Evolutionary conservation across 768 basidiomycete genomes (phyloP).

Genomic region (Boletus bicolor): DNA sequence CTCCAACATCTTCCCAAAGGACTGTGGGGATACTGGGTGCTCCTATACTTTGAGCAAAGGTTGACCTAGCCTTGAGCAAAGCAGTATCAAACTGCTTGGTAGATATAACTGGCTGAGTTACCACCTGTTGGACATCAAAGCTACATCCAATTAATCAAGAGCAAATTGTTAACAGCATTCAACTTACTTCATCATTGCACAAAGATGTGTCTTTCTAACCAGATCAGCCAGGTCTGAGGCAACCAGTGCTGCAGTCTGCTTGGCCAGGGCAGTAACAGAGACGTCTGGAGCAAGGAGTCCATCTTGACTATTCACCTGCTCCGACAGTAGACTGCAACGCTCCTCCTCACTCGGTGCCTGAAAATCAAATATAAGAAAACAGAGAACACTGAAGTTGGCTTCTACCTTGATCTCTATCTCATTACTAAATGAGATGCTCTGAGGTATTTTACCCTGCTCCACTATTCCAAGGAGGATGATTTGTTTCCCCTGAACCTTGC

Average conservation of each 20-base stretch:
- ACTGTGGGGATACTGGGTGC: conserved; percentile 95
- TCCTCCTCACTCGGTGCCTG: conserved; percentile 83
- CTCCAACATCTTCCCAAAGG: conserved; percentile 97
- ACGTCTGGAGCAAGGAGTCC: conserved; percentile 68
- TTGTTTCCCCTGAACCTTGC: conserved; percentile 64
- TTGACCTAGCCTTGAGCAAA: conserved; percentile 64
- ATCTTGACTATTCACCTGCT: conserved; percentile 37
- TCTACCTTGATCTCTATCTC: conserved; percentile 72
- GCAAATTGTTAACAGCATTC: not conserved
- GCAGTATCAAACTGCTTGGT: conserved; percentile 71
- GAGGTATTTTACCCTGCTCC: conserved; percentile 61
- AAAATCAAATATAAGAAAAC: not conserved
- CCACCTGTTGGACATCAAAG: not conserved
- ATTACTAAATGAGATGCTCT: conserved; percentile 79
- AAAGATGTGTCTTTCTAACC: conserved; percentile 52
- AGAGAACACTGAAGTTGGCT: not conserved
- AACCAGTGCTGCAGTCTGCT: conserved; percentile 88
- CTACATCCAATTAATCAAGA: conserved; percentile 3
- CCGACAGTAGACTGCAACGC: conserved; percentile 56
- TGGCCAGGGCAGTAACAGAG: conserved; percentile 65
- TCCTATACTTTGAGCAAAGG: conserved; percentile 92
- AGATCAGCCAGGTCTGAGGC: conserved; percentile 78
- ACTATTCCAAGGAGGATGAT: conserved; percentile 73
- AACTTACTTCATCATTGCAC: conserved; percentile 35
- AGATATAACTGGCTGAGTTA: conserved; percentile 18